These are phyloP conservation scores for Cytospora chrysosperma DNA, from an alignment of 2,329 filamentous ascomycete genomes.

Conservation along the genomic window DNA sequence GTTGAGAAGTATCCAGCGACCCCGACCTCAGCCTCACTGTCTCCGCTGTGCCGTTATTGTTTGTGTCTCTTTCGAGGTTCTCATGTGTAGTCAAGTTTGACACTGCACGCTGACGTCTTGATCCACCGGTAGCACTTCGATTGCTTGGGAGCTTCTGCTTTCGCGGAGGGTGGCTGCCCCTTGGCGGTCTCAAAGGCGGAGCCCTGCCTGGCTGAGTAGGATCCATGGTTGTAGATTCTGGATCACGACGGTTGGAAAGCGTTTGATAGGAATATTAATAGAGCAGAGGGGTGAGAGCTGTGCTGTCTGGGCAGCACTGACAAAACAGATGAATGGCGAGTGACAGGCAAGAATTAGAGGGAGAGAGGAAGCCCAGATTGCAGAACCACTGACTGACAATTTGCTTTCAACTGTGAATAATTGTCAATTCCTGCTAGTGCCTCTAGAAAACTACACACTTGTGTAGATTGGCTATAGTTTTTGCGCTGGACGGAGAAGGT, in stretches of 20 bases:
- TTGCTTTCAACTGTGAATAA: background rate
- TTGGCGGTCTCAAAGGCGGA: background rate
- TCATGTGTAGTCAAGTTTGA: background rate
- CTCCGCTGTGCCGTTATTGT: background rate
- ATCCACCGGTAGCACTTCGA: background rate
- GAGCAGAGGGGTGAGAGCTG: background rate
- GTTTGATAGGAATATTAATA: background rate
- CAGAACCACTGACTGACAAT: background rate
- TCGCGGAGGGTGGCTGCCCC: background rate
- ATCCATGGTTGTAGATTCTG: background rate
- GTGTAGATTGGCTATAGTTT: background rate
- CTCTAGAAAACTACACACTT: background rate
- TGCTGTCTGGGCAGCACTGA: background rate
- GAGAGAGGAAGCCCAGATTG: background rate
- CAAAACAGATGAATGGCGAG: background rate
- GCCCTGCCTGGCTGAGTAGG: background rate
- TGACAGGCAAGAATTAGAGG: background rate
- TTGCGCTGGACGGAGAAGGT: background rate
- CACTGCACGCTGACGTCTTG: background rate
- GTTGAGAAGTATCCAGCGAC: background rate
- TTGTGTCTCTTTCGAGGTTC: background rate
- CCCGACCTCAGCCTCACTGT: background rate
- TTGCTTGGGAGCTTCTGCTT: background rate
- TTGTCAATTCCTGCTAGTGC: background rate
- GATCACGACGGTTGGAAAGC: background rate